Conservation (phyloP, 2,329 filamentous ascomycete genomes). For the Cadophora gregata region DNA sequence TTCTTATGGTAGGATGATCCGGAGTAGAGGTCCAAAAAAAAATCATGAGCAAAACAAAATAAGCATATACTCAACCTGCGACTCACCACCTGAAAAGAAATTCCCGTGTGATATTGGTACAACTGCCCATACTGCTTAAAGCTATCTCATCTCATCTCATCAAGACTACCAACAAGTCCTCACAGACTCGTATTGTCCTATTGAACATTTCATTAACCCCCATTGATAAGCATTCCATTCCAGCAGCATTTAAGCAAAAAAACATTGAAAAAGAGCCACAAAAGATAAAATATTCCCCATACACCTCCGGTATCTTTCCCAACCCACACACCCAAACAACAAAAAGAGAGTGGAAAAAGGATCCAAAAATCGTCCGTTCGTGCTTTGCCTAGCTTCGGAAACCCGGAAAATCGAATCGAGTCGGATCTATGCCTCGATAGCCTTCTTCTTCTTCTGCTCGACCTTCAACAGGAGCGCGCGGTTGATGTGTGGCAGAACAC, state of each 20-base stretch:
- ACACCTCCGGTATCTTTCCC: slow-evolving; percentile 32
- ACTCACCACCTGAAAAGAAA: neutral
- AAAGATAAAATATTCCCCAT: slow-evolving; percentile 32
- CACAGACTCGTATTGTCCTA: slow-evolving; percentile 29
- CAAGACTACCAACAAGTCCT: slow-evolving; percentile 17
- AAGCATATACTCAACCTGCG: neutral
- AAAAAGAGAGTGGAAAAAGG: slow-evolving; percentile 27
- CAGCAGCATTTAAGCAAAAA: slow-evolving; percentile 8
- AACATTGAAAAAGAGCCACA: slow-evolving; percentile 27
- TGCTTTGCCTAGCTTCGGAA: slow-evolving; percentile 22
- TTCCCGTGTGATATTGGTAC: slow-evolving; percentile 30
- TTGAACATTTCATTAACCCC: slow-evolving; percentile 32
- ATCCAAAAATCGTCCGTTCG: slow-evolving; percentile 20
- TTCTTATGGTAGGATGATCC: no score
- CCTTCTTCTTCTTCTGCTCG: slow-evolving; percentile 92
- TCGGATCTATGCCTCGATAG: slow-evolving; percentile 47
- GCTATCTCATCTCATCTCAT: slow-evolving; percentile 5
- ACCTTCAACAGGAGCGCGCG: slow-evolving; percentile 94
- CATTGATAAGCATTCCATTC: slow-evolving; percentile 22
- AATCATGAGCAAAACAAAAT: neutral
- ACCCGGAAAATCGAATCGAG: no score
- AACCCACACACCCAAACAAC: slow-evolving; percentile 19
- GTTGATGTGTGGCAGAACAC: slow-evolving; percentile 99
- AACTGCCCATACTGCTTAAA: slow-evolving; percentile 18
- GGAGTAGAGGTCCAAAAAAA: no score